Percentiles rank a stretch among this genome's conserved stretches.
phyloP scores from a whole-genome alignment of 2,329 filamentous ascomycete species.

The Paracoccidioides brasiliensis region DNA sequence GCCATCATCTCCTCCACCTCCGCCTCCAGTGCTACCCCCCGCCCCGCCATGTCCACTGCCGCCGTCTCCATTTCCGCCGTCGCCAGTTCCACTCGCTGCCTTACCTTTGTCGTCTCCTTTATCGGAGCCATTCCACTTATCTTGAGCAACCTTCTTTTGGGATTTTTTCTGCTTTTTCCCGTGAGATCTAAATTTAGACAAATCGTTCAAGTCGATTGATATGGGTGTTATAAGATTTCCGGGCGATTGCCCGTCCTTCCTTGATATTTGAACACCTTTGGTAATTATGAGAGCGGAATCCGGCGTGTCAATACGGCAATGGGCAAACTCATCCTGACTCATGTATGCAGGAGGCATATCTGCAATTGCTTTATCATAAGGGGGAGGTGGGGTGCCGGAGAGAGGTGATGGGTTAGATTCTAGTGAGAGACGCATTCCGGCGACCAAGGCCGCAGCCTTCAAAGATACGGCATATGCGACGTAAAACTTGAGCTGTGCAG shows the following conservation, averaged over 20 bases:
- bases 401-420: not conserved
- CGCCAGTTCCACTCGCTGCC: slow-evolving; percentile 3
- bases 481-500: slow-evolving; percentile 1
- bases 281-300: not conserved
- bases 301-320: not conserved
- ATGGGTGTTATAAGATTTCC: not conserved
- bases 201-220: slow-evolving; percentile 8
- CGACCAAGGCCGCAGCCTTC: slow-evolving; percentile 8
- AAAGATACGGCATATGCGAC: slow-evolving; percentile 4
- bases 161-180: slow-evolving; percentile 6
- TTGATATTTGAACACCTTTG: not conserved
- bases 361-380: slow-evolving; percentile 8
- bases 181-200: slow-evolving; percentile 7
- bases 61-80: slow-evolving; percentile 3
- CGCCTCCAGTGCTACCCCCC: slow-evolving; percentile 1
- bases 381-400: slow-evolving; percentile 7
- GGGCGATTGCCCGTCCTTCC: not conserved
- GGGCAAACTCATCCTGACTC: slow-evolving; percentile 1
- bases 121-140: slow-evolving; percentile 1
- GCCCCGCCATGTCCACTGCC: slow-evolving; percentile 5
- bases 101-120: slow-evolving; percentile 2
- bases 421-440: slow-evolving; percentile 5
- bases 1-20: slow-evolving; percentile 1
- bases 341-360: slow-evolving; percentile 22
- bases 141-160: slow-evolving; percentile 3